These are phyloP conservation scores for Leptosphaerulina australis DNA, from an alignment of 2,329 filamentous ascomycete species.

Conservation along the genomic window DNA sequence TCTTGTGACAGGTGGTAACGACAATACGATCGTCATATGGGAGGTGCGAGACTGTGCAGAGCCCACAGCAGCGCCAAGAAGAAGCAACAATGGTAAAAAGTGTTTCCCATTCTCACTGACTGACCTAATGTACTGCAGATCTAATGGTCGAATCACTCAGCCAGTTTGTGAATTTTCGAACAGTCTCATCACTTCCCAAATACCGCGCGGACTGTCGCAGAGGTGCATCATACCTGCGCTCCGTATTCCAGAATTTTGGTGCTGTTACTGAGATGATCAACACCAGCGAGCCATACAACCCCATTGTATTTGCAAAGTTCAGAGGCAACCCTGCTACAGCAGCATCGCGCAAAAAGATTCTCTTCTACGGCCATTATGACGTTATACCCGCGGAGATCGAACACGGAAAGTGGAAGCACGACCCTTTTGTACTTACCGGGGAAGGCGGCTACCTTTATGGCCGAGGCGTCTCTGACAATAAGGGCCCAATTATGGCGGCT, in stretches of 20 bases:
- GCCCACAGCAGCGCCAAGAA: conserved; percentile 52
- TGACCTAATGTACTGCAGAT: conserved; percentile 52
- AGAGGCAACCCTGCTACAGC: conserved; percentile 72
- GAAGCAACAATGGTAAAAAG: conserved; percentile 62
- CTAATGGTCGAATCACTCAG: conserved; percentile 69
- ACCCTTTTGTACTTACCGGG: conserved; percentile 89
- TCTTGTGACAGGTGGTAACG: conserved; percentile 94
- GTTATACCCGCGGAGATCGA: conserved; percentile 89
- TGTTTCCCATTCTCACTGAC: conserved; percentile 5
- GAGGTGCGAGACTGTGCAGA: conserved; percentile 67
- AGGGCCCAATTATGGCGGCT: conserved; percentile 92
- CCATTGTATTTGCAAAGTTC: conserved; percentile 91
- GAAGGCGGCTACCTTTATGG: conserved; percentile 93
- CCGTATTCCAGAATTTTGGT: conserved; percentile 89
- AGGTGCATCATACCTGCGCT: conserved; percentile 87
- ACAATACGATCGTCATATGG: conserved; percentile 89
- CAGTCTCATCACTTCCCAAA: conserved; percentile 83
- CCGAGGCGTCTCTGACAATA: conserved; percentile 96
- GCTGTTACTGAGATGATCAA: conserved; percentile 84
- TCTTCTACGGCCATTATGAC: conserved; percentile 99
- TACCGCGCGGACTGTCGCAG: conserved; percentile 91
- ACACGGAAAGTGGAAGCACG: conserved; percentile 79
- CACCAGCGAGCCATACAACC: conserved; percentile 77
- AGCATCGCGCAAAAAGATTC: conserved; percentile 76
- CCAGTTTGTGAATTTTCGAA: conserved; percentile 90